Conservation (phyloP, 2,329 filamentous ascomycete species). For the Trichoderma afroharzianum region DNA sequence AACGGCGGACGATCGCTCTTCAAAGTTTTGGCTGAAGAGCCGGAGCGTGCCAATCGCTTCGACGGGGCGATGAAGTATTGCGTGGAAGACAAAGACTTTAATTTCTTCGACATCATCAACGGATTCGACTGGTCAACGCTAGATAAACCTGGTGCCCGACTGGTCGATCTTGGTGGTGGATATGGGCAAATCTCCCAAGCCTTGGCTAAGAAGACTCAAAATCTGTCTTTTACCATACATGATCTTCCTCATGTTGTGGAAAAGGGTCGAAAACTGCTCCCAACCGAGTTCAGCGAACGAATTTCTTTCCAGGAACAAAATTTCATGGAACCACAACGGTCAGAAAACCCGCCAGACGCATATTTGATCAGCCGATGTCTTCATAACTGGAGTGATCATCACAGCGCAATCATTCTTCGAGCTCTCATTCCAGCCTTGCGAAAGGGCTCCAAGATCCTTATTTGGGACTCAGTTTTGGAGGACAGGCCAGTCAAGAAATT, state of each 20-base stretch:
- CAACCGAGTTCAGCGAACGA: neutral
- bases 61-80: neutral
- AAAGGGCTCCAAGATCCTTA: neutral
- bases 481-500: neutral
- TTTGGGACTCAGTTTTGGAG: neutral
- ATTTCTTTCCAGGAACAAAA: neutral
- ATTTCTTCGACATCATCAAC: neutral
- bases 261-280: neutral
- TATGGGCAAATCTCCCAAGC: neutral
- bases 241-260: neutral
- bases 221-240: neutral
- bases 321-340: neutral
- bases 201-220: neutral
- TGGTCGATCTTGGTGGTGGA: neutral
- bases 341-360: neutral
- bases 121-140: neutral
- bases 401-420: neutral
- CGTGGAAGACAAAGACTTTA: neutral
- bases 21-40: neutral
- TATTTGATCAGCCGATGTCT: neutral
- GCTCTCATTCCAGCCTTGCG: neutral
- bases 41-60: neutral
- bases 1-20: neutral
- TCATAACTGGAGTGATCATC: neutral
- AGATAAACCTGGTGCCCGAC: neutral